A percentile compares a stretch with the other conserved stretches of the same genome.
Evolutionary conservation across 805 yeast species (phyloP).

Genomic region (Blastobotrys americana): DNA sequence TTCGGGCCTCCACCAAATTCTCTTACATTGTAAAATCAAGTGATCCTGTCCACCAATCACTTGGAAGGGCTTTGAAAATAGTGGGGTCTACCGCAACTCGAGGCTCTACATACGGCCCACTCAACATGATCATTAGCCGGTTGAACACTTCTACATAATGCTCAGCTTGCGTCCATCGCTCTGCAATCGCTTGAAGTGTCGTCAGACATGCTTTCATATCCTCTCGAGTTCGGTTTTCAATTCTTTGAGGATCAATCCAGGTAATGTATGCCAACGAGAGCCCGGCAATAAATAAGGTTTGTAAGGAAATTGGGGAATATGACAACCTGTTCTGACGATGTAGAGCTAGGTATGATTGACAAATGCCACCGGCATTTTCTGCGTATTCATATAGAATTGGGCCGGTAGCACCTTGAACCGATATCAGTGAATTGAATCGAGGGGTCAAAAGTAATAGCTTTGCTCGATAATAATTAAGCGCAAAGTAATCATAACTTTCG

Average conservation of each 20-base stretch:
- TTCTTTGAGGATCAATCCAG: slow-evolving; percentile 9
- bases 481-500: slow-evolving; percentile 9
- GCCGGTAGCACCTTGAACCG: slow-evolving; percentile 1
- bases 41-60: slow-evolving; percentile 1
- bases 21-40: slow-evolving; percentile 1
- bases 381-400: slow-evolving; percentile 9
- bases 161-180: slow-evolving; percentile 10
- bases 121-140: slow-evolving; percentile 6
- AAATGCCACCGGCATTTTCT: slow-evolving; percentile 7
- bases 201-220: slow-evolving; percentile 8
- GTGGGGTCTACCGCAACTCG: not conserved
- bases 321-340: slow-evolving; percentile 2
- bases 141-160: slow-evolving; percentile 8
- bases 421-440: slow-evolving; percentile 7
- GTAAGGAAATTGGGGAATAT: slow-evolving; percentile 8
- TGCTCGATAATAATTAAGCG: slow-evolving; percentile 10
- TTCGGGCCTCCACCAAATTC: too few species aligned
- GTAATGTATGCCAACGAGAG: slow-evolving; percentile 8
- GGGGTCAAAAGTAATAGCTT: slow-evolving; percentile 11
- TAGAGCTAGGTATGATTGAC: slow-evolving; percentile 10
- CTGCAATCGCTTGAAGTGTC: slow-evolving; percentile 7
- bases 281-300: slow-evolving; percentile 11
- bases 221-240: slow-evolving; percentile 2
- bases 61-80: not conserved
- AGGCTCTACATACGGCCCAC: not conserved